Evolutionary conservation across 208 protist species (phyloP), one percentile per base, ranked within the genome.

Genomic region (Trypanosomatidae sp.): DNA sequence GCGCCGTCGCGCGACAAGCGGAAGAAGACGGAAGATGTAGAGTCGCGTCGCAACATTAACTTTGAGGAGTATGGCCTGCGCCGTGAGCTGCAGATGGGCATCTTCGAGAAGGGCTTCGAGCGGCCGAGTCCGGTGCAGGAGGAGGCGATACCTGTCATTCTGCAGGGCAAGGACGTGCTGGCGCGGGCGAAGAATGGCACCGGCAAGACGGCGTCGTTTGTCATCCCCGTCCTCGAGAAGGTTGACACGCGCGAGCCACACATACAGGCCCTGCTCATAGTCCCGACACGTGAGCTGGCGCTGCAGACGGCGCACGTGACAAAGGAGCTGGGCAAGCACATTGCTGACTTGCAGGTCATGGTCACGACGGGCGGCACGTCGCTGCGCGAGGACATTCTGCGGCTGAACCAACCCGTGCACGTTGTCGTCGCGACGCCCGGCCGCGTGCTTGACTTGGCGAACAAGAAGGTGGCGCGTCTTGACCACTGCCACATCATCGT

Each of bases 151-250:
- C 97, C 97, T 13, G 82, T 97, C 22, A 96, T 95, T 0, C 75
- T 99, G 0, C 82, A 95, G 28, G 96, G 96, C 15, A 78, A 78
- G 47, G 95, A 99, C 58, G 92, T 99, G 41, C 80, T 99, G 33
- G 97, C 97, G 11, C 85, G 98, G 58, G 98, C 98, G 22, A 99
- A 99, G 78, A 99, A 99, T 68, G 97, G 98, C 26, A 99, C 98
- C 6, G 98, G 98, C 48, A 99, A 99, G 77, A 99, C 98, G 1
- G 98, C 90, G 11, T 94, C 97, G 10, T 99, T 98, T 59, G 67
- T 98, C 3, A 99, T 99, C 52, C 98, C 98, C 23, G 84, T 94
- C 15, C 66, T 99, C 3, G 93, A 99, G 71, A 96, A 92, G 56
- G 77, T 97, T 11, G 93, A 99, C 63, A 74, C 87, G 24, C 67